phyloP scores from a whole-genome alignment of 2,329 filamentous ascomycete genomes.

The Aspergillus quadricinctus region DNA sequence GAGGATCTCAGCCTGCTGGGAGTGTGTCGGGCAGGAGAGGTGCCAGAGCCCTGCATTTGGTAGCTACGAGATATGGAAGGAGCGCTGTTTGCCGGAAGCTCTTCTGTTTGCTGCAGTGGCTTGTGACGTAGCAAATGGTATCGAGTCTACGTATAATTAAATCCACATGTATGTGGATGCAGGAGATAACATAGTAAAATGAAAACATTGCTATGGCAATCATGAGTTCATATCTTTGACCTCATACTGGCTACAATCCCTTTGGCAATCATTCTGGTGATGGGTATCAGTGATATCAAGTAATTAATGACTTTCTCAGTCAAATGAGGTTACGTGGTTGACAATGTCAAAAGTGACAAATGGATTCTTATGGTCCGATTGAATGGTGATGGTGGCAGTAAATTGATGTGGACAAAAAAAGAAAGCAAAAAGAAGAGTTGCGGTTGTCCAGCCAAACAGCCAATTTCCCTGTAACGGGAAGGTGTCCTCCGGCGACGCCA shows the following conservation, averaged over 20 bases:
- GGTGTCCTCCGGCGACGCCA: conserved; percentile 54
- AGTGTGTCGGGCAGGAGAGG: background rate
- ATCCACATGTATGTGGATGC: background rate
- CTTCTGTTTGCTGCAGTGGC: background rate
- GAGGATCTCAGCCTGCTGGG: background rate
- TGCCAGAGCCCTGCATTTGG: background rate
- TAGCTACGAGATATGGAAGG: background rate
- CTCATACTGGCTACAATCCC: background rate
- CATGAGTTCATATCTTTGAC: background rate
- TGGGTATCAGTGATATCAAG: no score
- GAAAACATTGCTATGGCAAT: background rate
- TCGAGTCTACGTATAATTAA: background rate
- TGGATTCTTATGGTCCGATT: background rate
- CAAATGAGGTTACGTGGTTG: no score
- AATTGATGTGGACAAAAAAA: conserved; percentile 3
- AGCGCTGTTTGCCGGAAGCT: background rate
- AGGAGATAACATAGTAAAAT: background rate
- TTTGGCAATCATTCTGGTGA: no score
- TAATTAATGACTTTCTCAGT: background rate
- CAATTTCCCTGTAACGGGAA: conserved; percentile 34
- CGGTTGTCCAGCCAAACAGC: conserved; percentile 35
- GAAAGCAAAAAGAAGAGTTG: conserved; percentile 24
- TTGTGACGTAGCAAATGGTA: background rate
- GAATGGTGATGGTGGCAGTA: background rate
- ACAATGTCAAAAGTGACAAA: background rate